A percentile compares a stretch with the other conserved stretches of the same genome.
Evolutionary conservation across 2,329 filamentous ascomycete species (phyloP).

Genomic region (Davidsoniella neocaledoniae): DNA sequence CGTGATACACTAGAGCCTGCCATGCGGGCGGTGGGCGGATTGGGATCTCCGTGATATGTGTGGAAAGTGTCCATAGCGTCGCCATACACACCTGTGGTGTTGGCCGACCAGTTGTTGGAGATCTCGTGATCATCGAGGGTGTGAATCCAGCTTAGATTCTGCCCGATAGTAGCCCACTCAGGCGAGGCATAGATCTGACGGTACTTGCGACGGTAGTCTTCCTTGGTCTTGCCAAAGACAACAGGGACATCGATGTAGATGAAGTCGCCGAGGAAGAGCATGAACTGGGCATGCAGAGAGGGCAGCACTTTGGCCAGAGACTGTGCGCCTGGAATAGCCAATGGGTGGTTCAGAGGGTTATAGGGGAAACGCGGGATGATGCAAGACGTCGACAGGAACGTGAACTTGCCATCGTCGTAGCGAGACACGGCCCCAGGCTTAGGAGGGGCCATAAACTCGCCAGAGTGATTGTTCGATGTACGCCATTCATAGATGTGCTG

Average conservation of each 20-base stretch:
- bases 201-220: slow-evolving; percentile 81
- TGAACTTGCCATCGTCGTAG: slow-evolving; percentile 53
- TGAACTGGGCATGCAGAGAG: slow-evolving; percentile 56
- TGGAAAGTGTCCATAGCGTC: slow-evolving; percentile 71
- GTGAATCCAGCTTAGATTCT: slow-evolving; percentile 90
- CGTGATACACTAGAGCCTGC: slow-evolving; percentile 25
- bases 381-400: slow-evolving; percentile 84
- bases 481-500: slow-evolving; percentile 69
- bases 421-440: slow-evolving; percentile 45
- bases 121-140: slow-evolving; percentile 96
- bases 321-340: slow-evolving; percentile 66
- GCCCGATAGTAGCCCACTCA: slow-evolving; percentile 62
- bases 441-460: slow-evolving; percentile 66
- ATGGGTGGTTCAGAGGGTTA: slow-evolving; percentile 61
- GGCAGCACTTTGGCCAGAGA: slow-evolving; percentile 59
- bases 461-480: slow-evolving; percentile 73
- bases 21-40: slow-evolving; percentile 53
- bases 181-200: slow-evolving; percentile 90
- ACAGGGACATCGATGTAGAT: slow-evolving; percentile 82
- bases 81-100: slow-evolving; percentile 62
- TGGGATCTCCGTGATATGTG: slow-evolving; percentile 70
- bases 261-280: slow-evolving; percentile 74
- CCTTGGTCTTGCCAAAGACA: slow-evolving; percentile 52
- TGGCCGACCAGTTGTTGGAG: slow-evolving; percentile 77
- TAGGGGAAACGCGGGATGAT: slow-evolving; percentile 81